Conservation (phyloP, 2,329 filamentous ascomycete genomes). For the Magnaporthiopsis rhizophila region DNA sequence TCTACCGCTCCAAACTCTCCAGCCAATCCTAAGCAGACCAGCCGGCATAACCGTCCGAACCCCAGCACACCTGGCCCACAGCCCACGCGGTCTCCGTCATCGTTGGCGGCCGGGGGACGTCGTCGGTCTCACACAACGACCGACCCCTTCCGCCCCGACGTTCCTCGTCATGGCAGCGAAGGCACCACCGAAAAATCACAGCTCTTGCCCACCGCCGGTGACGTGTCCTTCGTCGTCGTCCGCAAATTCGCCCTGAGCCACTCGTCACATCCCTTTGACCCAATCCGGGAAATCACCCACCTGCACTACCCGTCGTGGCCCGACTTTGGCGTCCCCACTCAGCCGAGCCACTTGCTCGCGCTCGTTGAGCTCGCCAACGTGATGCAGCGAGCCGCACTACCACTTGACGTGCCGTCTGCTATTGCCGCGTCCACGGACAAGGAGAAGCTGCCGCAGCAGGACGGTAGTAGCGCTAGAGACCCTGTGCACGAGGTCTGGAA, state of each 20-base stretch:
- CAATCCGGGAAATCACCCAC: conserved; percentile 88
- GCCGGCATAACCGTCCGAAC: conserved; percentile 4
- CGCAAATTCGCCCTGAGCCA: conserved; percentile 83
- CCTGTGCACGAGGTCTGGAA: conserved; percentile 29
- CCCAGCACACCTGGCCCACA: conserved; percentile 12
- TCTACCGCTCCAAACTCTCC: conserved; percentile 20
- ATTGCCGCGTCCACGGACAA: conserved; percentile 16
- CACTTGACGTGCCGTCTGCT: conserved; percentile 18
- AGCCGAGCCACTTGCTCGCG: conserved; percentile 77
- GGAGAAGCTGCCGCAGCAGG: conserved; percentile 6
- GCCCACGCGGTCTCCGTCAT: conserved; percentile 19
- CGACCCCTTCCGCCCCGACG: not conserved
- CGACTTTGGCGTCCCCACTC: conserved; percentile 87
- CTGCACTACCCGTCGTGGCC: conserved; percentile 96
- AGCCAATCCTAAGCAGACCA: not conserved
- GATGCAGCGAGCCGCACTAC: conserved; percentile 54
- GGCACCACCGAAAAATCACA: not conserved
- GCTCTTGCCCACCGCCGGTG: not conserved
- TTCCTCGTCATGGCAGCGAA: not conserved
- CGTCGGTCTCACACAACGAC: conserved; percentile 3
- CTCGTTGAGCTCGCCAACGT: conserved; percentile 82
- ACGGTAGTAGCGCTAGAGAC: conserved; percentile 4
- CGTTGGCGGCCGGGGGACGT: conserved; percentile 6
- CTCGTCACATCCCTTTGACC: conserved; percentile 66
- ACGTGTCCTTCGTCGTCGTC: conserved; percentile 50